Conservation (phyloP, 768 basidiomycete genomes). For the Boletus rubropictus region DNA sequence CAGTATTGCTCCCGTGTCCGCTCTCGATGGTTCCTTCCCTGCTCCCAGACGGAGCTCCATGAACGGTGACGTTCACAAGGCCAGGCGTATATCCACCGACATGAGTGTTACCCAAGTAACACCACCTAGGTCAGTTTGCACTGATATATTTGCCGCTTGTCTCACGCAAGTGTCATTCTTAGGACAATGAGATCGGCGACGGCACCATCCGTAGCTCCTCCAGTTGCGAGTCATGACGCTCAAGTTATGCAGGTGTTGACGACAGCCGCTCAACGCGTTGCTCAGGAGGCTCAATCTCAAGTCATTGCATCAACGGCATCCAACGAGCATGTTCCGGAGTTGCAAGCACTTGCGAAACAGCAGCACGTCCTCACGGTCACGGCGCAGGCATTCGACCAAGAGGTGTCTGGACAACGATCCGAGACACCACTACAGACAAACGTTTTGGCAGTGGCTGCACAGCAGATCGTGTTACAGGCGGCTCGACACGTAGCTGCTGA, state of each 20-base stretch:
- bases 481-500: constrained; percentile 55
- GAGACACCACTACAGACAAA: constrained; percentile 45
- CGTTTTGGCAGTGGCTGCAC: constrained; percentile 67
- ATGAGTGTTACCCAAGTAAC: constrained; percentile 31
- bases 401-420: constrained; percentile 48
- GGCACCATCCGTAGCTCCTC: constrained; percentile 26
- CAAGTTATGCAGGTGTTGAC: constrained; percentile 76
- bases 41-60: constrained; percentile 45
- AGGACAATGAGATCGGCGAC: constrained; percentile 32
- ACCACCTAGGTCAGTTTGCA: constrained; percentile 24
- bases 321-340: constrained; percentile 41
- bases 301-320: constrained; percentile 48
- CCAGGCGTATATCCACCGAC: constrained; percentile 40
- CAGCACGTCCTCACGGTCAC: constrained; percentile 70
- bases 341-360: constrained; percentile 73
- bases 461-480: constrained; percentile 76
- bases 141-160: background rate
- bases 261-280: constrained; percentile 71
- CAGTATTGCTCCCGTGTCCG: constrained; percentile 62
- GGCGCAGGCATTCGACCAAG: constrained; percentile 71
- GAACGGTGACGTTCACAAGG: constrained; percentile 37
- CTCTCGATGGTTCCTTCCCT: constrained; percentile 40
- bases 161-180: constrained; percentile 5
- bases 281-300: constrained; percentile 67
- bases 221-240: constrained; percentile 47